These are phyloP conservation scores for Potentilla sterilis DNA, from an alignment of 306 rosid species.

Conservation along the genomic window DNA sequence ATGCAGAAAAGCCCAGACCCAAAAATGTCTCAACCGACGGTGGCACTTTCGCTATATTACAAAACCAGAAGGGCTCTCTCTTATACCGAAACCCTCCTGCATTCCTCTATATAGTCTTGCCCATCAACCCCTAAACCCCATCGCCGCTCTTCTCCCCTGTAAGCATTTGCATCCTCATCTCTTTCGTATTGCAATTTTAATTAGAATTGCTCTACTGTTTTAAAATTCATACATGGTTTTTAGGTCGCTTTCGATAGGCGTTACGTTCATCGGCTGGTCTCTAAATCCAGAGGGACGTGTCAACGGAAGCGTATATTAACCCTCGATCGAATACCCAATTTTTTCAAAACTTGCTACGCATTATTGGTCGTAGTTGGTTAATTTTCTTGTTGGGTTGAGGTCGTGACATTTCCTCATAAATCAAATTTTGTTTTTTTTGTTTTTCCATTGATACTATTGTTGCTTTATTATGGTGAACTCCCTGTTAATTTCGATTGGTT, in stretches of 20 bases:
- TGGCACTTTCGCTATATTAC: neutral
- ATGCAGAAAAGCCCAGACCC: neutral
- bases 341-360: slow-evolving; percentile 23
- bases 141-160: neutral
- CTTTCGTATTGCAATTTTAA: neutral
- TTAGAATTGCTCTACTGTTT: accelerated
- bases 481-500: slow-evolving; percentile 28
- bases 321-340: slow-evolving; percentile 31
- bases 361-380: slow-evolving; percentile 36
- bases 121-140: neutral
- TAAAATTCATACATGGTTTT: neutral
- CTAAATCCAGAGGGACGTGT: slow-evolving; percentile 61
- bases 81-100: neutral
- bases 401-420: slow-evolving; percentile 26
- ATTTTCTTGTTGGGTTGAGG: slow-evolving; percentile 24
- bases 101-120: neutral
- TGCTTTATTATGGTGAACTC: slow-evolving; percentile 91
- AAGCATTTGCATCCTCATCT: neutral
- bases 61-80: neutral
- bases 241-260: slow-evolving; percentile 80
- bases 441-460: neutral
- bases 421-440: neutral
- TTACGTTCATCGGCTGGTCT: slow-evolving; percentile 59
- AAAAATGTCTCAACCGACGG: too few species aligned
- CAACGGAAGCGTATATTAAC: slow-evolving; percentile 76